Conservation (phyloP, 163 green algal genomes). For the Dunaliella salina region DNA sequence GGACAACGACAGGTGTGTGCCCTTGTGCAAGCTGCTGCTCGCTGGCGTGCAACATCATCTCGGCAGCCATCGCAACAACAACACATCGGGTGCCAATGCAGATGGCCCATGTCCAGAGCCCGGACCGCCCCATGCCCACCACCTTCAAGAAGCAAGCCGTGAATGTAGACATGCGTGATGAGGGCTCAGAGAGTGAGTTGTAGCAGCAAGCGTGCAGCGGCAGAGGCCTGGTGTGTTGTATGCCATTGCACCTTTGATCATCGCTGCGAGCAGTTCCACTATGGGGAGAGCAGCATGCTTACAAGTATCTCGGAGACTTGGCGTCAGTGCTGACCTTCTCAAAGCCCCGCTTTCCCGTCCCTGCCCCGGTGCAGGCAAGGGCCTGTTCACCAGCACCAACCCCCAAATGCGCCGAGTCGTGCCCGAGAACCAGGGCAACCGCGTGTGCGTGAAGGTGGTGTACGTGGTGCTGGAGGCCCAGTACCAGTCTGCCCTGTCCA, state of each 20-base stretch:
- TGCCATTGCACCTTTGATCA: too few relatives aligned
- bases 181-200: slow-evolving; percentile 33
- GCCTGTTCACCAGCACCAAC: slow-evolving; percentile 78
- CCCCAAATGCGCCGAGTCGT: slow-evolving; percentile 85
- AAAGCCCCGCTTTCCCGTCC: neutral
- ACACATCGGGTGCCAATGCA: neutral
- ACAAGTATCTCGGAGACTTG: neutral
- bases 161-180: slow-evolving; percentile 61
- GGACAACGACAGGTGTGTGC: neutral
- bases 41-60: neutral
- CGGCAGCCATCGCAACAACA: neutral
- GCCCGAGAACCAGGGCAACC: slow-evolving; percentile 66
- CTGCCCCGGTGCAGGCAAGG: slow-evolving; percentile 19
- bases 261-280: too few relatives aligned
- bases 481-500: slow-evolving; percentile 89
- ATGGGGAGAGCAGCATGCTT: neutral
- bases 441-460: slow-evolving; percentile 89
- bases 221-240: too few relatives aligned
- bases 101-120: neutral
- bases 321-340: neutral
- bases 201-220: neutral
- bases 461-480: slow-evolving; percentile 98
- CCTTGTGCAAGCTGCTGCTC: neutral
- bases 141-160: slow-evolving; percentile 54
- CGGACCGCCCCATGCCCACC: slow-evolving; percentile 20